Percentiles rank a stretch among this genome's conserved stretches.
These are phyloP conservation scores for Kuraishia capsulata DNA, from an alignment of 805 yeast species.

Conservation along the genomic window DNA sequence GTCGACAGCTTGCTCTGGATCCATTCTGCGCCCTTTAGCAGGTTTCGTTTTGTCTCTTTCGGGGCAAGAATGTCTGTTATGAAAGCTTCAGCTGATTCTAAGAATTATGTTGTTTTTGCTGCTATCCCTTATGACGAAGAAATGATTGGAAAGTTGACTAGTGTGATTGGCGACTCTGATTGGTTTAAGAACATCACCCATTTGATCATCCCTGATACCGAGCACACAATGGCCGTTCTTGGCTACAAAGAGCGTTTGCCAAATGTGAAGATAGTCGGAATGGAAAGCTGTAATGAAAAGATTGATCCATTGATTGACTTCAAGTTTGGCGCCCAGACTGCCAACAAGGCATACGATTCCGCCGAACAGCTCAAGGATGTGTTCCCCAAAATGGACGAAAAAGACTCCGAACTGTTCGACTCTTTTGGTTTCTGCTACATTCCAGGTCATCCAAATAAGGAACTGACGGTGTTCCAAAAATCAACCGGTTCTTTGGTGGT, in stretches of 20 bases:
- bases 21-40: conserved; percentile 25
- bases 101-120: conserved; percentile 40
- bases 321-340: conserved; percentile 21
- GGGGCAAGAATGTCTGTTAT: conserved; percentile 32
- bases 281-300: conserved; percentile 29
- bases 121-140: conserved; percentile 46
- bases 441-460: conserved; percentile 51
- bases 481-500: conserved; percentile 39
- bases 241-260: conserved; percentile 44
- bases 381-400: too few species aligned
- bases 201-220: conserved; percentile 52
- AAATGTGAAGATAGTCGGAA: conserved; percentile 41
- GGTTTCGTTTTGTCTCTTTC: conserved; percentile 18
- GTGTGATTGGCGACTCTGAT: conserved; percentile 13
- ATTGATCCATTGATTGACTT: conserved; percentile 30
- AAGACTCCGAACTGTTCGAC: conserved; percentile 21
- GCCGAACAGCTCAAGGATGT: conserved; percentile 24
- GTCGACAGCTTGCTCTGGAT: conserved; percentile 18
- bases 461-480: conserved; percentile 41
- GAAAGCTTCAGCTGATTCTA: conserved; percentile 12
- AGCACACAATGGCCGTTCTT: conserved; percentile 55
- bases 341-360: background rate
- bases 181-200: conserved; percentile 31
- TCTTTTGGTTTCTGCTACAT: conserved; percentile 47
- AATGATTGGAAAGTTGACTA: conserved; percentile 29